Percentiles rank a stretch among this genome's conserved stretches.
phyloP scores from a whole-genome alignment of 176 grass and related monocot species.

The Saccharum spontaneum region DNA sequence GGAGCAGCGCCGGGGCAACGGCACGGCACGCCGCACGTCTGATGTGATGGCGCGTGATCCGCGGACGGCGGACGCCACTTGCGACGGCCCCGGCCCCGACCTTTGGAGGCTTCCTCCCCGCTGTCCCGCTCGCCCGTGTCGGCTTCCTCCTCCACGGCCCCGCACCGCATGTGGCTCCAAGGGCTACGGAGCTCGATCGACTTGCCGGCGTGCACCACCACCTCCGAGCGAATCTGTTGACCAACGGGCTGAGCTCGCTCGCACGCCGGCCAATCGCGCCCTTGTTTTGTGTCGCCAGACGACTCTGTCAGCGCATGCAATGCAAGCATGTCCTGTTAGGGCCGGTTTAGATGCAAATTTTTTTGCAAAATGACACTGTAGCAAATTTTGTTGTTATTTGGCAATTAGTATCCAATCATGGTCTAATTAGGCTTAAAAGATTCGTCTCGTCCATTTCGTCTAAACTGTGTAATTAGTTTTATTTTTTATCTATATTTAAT shows the following conservation, averaged over 20 bases:
- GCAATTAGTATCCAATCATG: too few species aligned
- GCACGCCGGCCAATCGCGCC: too few species aligned
- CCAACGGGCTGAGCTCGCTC: neutral
- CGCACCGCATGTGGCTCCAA: constrained; percentile 11
- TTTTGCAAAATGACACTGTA: too few species aligned
- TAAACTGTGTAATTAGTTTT: too few species aligned
- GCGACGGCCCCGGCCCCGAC: neutral
- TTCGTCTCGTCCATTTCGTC: too few species aligned
- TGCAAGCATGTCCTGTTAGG: too few species aligned
- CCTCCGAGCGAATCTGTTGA: neutral
- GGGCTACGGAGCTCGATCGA: neutral
- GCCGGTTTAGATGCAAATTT: too few species aligned
- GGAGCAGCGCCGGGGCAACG: neutral
- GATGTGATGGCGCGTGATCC: neutral
- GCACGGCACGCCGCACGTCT: neutral
- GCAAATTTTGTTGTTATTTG: too few species aligned
- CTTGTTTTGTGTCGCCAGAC: too few species aligned
- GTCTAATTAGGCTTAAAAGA: too few species aligned
- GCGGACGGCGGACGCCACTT: neutral
- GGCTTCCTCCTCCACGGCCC: neutral
- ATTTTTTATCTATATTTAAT: too few species aligned
- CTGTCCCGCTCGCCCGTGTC: neutral
- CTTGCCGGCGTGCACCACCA: neutral
- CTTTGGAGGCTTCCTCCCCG: constrained; percentile 13
- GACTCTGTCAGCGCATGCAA: too few species aligned